Evolutionary conservation across 768 basidiomycete genomes (phyloP), one percentile per base, ranked within the genome.

Genomic region (Russula lepida): DNA sequence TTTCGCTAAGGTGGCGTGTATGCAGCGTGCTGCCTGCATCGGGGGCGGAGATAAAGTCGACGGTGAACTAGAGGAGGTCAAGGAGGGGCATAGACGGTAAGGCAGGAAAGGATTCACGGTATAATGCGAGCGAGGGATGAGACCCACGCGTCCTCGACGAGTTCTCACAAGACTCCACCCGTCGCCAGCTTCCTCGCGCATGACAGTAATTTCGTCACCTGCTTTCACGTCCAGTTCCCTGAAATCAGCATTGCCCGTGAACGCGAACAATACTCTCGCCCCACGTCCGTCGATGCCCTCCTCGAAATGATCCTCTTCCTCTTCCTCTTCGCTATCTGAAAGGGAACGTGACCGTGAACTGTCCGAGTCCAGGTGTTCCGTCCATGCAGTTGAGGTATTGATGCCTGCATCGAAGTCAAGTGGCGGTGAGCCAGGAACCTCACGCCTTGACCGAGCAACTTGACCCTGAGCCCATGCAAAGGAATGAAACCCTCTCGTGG

Each of bases 331-430:
- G 0, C 83, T 84, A 21, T 85, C 82, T 0, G 83, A 85, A 23
- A 81, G 74, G 37, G 80, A 78, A n/a, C 72, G 74, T 30, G 68
- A 68, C 30, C 57, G 62, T 54, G 55, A 51, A 62, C 62, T 23
- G 74, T 75, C 21, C 67, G 58, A 53, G 62, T 79, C 80, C 15
- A 81, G 74, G 66, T 82, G 79, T 60, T 82, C 85, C 25, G 87
- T 85, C 89, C 88, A 92, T 12, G 86, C 89, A 6, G 79, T 72
- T 1, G 89, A 90, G 12, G 86, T 78, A 72, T 91, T 89, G 71
- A 91, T 79, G 4, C 89, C 88, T 1, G 84, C 81, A 69, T 90
- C 89, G 67, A 91, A 89, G 53, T 82, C 81, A 43, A 67, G 37
- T 1, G 54, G 33, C 19, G 56, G 52, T 7, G 56, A 27, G 57